Evolutionary conservation across 495 filamentous ascomycete species (phyloP), one percentile per base, ranked within the genome.

Genomic region (Penicillium soppii): DNA sequence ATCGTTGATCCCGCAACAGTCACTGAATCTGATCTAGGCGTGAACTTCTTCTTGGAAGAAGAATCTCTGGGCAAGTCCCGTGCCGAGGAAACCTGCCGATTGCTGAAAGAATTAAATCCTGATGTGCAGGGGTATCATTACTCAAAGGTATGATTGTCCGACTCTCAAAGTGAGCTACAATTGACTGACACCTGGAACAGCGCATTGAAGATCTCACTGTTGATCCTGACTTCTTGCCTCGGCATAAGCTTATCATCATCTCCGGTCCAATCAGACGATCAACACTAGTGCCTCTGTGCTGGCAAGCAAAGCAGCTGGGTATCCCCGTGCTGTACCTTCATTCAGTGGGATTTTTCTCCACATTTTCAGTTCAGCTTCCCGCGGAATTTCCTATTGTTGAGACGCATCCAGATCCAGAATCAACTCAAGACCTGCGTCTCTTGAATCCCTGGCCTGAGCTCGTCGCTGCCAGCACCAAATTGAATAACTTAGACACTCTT

Each of bases 11-110:
- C 87, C 8, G 80, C 83, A 1, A 67, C 74, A 8, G 92, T 99
- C 16, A 77, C 74, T 0, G 90, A 97, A 53, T 75, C 82, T 9
- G 95, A 99, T 59, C 68, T 97, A 35, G 94, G 94, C 3, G 87
- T 96, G 49, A 97, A 97, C 69, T 99, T 99, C 79, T 97, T 99
- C 55, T 74, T 97, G 8, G 90, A 95, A 53, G 83, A 89, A 56
- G 72, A 79, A 19, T 86, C 84, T 47, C 61, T 96, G 38, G 92
- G 92, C 15, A 85, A 82, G 59, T 82, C 85, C n/a, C 82, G 95
- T 54, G 88, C 94, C 8, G 84, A 89, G 62, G 82, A 87, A 56
- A 83, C 85, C 27, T 87, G 87, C 45, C 83, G 81, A 49, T 74
- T 91, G 39, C 71, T 99, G 46, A 78, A 81, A 58, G 94, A 99